These are phyloP conservation scores for Caryopteris hybrid DNA, from an alignment of 305 asterid genomes.

Conservation along the genomic window DNA sequence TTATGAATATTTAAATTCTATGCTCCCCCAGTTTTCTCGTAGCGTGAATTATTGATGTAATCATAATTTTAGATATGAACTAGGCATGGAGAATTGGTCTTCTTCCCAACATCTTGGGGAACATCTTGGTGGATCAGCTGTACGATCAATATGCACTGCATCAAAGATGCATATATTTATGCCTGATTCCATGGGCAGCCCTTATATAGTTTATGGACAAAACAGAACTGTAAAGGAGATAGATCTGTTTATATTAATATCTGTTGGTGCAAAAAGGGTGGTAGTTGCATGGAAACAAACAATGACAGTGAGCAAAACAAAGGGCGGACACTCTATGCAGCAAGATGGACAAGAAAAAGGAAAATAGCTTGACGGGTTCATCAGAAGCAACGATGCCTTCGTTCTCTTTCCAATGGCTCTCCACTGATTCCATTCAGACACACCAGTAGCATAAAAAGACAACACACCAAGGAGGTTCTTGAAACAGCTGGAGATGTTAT, in stretches of 20 bases:
- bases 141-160: conserved; percentile 73
- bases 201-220: conserved; percentile 24
- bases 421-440: conserved; percentile 76
- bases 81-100: conserved; percentile 60
- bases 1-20: background rate
- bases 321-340: conserved; percentile 27
- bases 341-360: conserved; percentile 27
- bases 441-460: conserved; percentile 36
- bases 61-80: conserved; percentile 56
- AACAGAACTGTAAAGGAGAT: conserved; percentile 32
- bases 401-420: conserved; percentile 81
- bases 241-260: conserved; percentile 58
- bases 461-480: conserved; percentile 31
- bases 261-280: conserved; percentile 97
- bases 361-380: conserved; percentile 27
- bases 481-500: conserved; percentile 28
- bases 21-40: background rate
- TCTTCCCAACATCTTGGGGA: conserved; percentile 86
- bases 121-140: conserved; percentile 97
- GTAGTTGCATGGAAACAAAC: conserved; percentile 86
- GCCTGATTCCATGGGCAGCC: conserved; percentile 32
- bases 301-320: conserved; percentile 23
- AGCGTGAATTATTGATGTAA: conserved; percentile 11
- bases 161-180: conserved; percentile 48
- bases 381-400: conserved; percentile 28